phyloP scores from a whole-genome alignment of 805 yeast genomes.

The Vanderwaltozyma yarrowii region DNA sequence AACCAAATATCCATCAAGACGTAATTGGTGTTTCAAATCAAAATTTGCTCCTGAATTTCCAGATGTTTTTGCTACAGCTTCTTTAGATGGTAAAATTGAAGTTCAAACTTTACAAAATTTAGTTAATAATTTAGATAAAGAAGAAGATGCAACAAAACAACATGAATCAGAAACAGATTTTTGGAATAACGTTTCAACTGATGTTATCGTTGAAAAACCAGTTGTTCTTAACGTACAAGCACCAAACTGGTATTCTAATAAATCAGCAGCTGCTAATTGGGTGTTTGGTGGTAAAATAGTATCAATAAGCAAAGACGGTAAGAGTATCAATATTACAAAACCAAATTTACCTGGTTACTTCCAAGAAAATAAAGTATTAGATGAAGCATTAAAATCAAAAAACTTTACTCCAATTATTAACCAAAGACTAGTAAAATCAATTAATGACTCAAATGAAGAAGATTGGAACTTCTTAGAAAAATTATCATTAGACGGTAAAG shows the following conservation, averaged over 20 bases:
- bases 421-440: conserved; percentile 36
- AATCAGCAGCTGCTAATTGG: conserved; percentile 58
- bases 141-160: conserved; percentile 23
- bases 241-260: conserved; percentile 78
- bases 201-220: conserved; percentile 64
- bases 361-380: conserved; percentile 33
- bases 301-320: conserved; percentile 35
- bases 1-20: conserved; percentile 83
- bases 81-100: conserved; percentile 73
- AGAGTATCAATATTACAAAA: conserved; percentile 29
- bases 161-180: conserved; percentile 57
- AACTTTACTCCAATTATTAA: conserved; percentile 48
- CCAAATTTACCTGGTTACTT: conserved; percentile 31
- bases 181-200: conserved; percentile 67
- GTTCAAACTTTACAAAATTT: conserved; percentile 80
- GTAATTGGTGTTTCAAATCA: conserved; percentile 90
- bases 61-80: conserved; percentile 78
- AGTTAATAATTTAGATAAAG: conserved; percentile 18
- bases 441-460: conserved; percentile 34
- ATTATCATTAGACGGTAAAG: conserved; percentile 41
- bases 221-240: conserved; percentile 61
- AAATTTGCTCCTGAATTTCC: conserved; percentile 83
- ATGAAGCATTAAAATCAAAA: conserved; percentile 45
- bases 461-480: conserved; percentile 61
- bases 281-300: conserved; percentile 93